A percentile compares a stretch with the other conserved stretches of the same genome.
phyloP scores from a whole-genome alignment of 192 early-diverging fungal species.

The Coemansia javaensis region DNA sequence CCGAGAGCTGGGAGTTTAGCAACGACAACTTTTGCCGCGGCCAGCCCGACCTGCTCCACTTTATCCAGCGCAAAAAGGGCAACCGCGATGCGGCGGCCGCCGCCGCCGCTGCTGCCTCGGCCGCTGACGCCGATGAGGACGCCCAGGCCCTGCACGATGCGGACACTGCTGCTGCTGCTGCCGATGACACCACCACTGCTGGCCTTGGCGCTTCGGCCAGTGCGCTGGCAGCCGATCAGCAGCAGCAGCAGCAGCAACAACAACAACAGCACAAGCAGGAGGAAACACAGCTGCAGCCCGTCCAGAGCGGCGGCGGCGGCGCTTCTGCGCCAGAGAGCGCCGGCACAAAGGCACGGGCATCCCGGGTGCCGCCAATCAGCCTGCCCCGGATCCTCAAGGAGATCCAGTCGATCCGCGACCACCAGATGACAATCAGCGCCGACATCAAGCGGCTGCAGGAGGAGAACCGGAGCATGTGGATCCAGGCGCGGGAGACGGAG shows the following conservation, averaged over 20 bases:
- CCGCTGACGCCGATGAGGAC: conserved; percentile 34
- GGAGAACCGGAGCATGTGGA: conserved; percentile 88
- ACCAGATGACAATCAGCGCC: conserved; percentile 81
- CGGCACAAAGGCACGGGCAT: conserved; percentile 7
- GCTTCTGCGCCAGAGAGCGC: background rate
- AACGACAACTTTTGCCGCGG: conserved; percentile 86
- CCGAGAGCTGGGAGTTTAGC: conserved; percentile 89
- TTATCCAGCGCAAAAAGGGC: conserved; percentile 83
- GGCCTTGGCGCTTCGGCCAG: too few relatives aligned
- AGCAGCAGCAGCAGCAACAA: background rate
- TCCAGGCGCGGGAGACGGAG: conserved; percentile 66
- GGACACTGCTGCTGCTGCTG: too few relatives aligned
- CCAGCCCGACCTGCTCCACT: conserved; percentile 82
- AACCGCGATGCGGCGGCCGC: conserved; percentile 11
- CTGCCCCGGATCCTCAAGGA: conserved; percentile 58
- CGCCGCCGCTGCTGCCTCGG: conserved; percentile 23
- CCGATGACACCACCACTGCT: too few relatives aligned
- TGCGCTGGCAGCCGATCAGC: too few relatives aligned
- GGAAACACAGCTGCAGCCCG: background rate
- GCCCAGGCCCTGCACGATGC: background rate
- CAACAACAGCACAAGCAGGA: background rate
- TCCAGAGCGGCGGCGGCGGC: too few relatives aligned
- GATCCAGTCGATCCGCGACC: conserved; percentile 81
- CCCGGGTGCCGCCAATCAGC: conserved; percentile 20
- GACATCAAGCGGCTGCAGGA: conserved; percentile 83